phyloP scores from a whole-genome alignment of 345 rosid genomes.

The Kandelia obovata region DNA sequence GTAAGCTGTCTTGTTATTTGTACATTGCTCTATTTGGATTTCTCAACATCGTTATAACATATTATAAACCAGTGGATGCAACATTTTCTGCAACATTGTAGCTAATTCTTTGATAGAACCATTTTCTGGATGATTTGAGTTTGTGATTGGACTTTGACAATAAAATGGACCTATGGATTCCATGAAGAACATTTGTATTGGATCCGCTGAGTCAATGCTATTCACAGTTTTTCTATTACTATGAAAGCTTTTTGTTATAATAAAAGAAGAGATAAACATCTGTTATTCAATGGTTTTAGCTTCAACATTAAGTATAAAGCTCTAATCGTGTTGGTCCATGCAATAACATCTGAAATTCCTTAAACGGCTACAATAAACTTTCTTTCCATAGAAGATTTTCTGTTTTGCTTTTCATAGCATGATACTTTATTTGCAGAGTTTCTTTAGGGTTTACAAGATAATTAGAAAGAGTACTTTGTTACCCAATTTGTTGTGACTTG shows the following conservation, averaged over 20 bases:
- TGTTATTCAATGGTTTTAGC: neutral
- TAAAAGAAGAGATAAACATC: neutral
- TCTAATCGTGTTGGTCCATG: neutral
- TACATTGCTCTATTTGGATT: neutral
- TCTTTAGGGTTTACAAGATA: neutral
- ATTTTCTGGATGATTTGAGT: no score
- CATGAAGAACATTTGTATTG: no score
- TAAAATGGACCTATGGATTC: no score
- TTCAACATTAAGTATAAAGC: neutral
- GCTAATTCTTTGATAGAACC: neutral
- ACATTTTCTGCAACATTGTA: neutral
- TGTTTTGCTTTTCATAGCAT: neutral
- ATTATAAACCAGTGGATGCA: neutral
- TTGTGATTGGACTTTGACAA: neutral
- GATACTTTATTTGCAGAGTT: neutral
- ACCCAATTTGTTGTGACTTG: neutral
- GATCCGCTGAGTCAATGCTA: no score
- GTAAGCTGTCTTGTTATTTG: conserved; percentile 24
- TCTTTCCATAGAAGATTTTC: neutral
- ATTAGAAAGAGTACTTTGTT: conserved; percentile 1
- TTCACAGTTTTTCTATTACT: no score
- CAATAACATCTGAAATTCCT: neutral
- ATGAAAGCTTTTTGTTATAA: neutral
- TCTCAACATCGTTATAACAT: neutral
- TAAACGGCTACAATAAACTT: neutral